Percentiles rank a stretch among this genome's conserved stretches.
phyloP scores from a whole-genome alignment of 768 basidiomycete genomes.

The Cyclocybe aegerita region DNA sequence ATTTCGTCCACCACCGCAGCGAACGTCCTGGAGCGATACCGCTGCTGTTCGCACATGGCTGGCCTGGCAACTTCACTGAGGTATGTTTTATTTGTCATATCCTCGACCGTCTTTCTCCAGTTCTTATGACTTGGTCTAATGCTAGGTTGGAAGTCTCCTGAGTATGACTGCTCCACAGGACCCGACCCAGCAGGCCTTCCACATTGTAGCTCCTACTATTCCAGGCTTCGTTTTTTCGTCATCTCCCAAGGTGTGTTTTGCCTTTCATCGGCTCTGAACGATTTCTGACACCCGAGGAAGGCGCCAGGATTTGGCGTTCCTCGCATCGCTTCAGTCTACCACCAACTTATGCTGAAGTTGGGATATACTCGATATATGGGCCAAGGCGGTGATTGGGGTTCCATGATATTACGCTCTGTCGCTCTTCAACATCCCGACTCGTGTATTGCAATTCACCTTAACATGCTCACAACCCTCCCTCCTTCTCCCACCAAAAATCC shows the following conservation, averaged over 20 bases:
- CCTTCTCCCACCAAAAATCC: conserved; percentile 23
- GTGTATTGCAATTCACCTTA: conserved; percentile 27
- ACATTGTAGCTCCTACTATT: conserved; percentile 30
- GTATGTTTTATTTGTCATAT: conserved; percentile 9
- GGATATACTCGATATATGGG: conserved; percentile 28
- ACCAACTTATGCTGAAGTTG: conserved; percentile 30
- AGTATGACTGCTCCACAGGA: conserved; percentile 26
- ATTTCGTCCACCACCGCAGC: conserved; percentile 53
- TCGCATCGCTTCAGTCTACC: conserved; percentile 27
- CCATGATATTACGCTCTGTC: conserved; percentile 26
- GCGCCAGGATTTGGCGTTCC: conserved; percentile 23
- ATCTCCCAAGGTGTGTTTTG: conserved; percentile 22
- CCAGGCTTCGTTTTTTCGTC: conserved; percentile 34
- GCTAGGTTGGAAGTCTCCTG: conserved; percentile 28
- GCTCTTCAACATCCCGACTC: conserved; percentile 23
- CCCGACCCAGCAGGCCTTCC: conserved; percentile 29
- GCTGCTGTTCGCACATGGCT: conserved; percentile 56
- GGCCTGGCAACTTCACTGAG: conserved; percentile 41
- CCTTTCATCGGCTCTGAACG: neutral
- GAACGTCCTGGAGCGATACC: conserved; percentile 40
- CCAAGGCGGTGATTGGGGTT: conserved; percentile 36
- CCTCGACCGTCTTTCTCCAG: neutral
- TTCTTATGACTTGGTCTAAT: neutral
- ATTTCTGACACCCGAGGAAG: conserved; percentile 8
- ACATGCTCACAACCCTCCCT: conserved; percentile 22